Evolutionary conservation across 306 rosid species (phyloP).

Genomic region (Pueraria montana): DNA sequence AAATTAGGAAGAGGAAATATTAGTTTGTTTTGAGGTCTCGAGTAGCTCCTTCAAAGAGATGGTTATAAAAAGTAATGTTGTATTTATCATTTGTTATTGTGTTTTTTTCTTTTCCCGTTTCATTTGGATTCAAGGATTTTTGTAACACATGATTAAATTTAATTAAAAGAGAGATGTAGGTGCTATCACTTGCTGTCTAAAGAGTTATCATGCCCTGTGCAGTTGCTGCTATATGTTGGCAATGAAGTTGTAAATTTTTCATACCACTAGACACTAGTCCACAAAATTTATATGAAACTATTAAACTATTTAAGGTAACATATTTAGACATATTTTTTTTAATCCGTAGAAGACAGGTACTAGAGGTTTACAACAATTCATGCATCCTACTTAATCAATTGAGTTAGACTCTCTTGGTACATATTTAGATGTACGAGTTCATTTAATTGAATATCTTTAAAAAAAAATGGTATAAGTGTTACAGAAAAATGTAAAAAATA

Average conservation of each 20-base stretch:
- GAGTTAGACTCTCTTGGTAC: too few relatives aligned
- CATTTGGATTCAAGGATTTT: constrained; percentile 47
- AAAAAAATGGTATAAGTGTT: background rate
- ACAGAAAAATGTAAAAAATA: background rate
- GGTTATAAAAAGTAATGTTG: constrained; percentile 30
- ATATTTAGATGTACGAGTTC: background rate
- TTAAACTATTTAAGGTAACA: too few relatives aligned
- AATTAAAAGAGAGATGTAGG: constrained; percentile 42
- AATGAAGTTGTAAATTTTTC: background rate
- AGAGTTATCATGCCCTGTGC: background rate
- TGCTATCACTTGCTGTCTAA: constrained; percentile 29
- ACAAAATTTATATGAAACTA: background rate
- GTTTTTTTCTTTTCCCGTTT: background rate
- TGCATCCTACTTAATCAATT: too few relatives aligned
- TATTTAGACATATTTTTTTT: too few relatives aligned
- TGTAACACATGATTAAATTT: constrained; percentile 51
- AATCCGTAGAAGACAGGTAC: too few relatives aligned
- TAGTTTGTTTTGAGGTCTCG: constrained; percentile 48
- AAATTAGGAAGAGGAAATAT: constrained; percentile 81
- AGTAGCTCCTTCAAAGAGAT: constrained; percentile 42
- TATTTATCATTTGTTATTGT: constrained; percentile 42
- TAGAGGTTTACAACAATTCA: too few relatives aligned
- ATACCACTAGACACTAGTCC: background rate
- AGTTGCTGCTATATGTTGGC: constrained; percentile 10
- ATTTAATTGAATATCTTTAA: background rate